Conservation (phyloP, 1,139 yeast genomes). For the Yamadazyma spencermartinsiae region DNA sequence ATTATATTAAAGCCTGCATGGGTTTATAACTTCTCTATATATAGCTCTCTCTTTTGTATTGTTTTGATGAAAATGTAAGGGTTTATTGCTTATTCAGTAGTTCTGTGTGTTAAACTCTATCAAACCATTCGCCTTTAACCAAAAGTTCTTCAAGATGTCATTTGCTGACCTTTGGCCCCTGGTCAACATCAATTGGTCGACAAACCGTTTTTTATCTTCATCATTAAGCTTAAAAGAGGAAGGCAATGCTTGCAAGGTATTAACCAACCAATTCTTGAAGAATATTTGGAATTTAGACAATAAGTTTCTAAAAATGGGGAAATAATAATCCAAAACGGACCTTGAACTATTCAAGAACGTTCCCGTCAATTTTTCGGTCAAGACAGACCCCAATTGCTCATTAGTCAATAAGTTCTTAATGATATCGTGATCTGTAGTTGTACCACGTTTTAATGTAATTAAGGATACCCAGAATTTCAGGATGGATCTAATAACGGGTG, state of each 20-base stretch:
- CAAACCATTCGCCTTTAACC: constrained; percentile 59
- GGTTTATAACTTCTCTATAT: constrained; percentile 1
- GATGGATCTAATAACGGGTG: constrained; percentile 62
- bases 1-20: background rate
- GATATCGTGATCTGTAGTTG: constrained; percentile 43
- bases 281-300: constrained; percentile 53
- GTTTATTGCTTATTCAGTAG: constrained; percentile 6
- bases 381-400: constrained; percentile 36
- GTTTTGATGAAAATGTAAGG: constrained; percentile 3
- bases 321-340: constrained; percentile 59
- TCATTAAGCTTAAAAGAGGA: constrained; percentile 22
- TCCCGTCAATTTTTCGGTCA: constrained; percentile 32
- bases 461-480: constrained; percentile 67
- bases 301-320: constrained; percentile 54
- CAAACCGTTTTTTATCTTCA: constrained; percentile 35
- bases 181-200: constrained; percentile 57
- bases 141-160: constrained; percentile 58
- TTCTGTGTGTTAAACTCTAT: constrained; percentile 35
- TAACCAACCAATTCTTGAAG: constrained; percentile 49
- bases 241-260: constrained; percentile 22
- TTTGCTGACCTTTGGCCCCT: constrained; percentile 65
- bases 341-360: constrained; percentile 53
- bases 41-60: constrained; percentile 3
- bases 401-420: constrained; percentile 35
- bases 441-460: constrained; percentile 54